Base-by-base conservation (phyloP, 2,329 filamentous ascomycete genomes). In the Nigrospora oryzae region DNA sequence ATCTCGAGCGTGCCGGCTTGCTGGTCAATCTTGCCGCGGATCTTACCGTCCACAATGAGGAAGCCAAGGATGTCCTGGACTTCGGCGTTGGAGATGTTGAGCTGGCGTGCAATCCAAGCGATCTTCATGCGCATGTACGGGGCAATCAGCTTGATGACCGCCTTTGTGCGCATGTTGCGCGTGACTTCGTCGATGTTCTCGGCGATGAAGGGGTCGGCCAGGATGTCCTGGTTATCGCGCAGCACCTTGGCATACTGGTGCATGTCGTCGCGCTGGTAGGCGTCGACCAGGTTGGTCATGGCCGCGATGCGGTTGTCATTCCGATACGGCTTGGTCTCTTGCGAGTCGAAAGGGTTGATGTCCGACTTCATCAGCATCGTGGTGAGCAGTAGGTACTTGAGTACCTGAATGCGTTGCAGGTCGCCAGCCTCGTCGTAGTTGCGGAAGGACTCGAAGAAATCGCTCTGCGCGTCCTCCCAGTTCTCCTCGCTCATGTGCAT, bases 401-500 rank as follows among this genome's bases (percentile, higher is more conserved):
- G 79, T 14, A 97, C 93, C 65, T 97, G 91, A 55, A 97, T 97
- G 40, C 93, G 82, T 65, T 97, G 91, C 57, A 96, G 77, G 23
- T 90, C 96, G 38, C 93, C 93, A 36, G 93, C 93, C 71, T 98
- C 93, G 62, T 98, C 93, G 68, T 97, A 98, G 69, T 96, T 97
- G 46, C 90, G 86, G 73, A 98, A 98, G 1, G 91, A 95, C 64
- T 98, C 93, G 65, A 96, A 96, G 66, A 98, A 98, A 70, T 97
- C 93, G 56, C 83, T 91, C 67, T 97, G 90, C 1, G 93, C 93
- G 59, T 90, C 88, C 63, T 93, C 89, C 93, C 93, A 98, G 63
- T 97, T 97, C 70, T 97, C 93, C 73, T 98, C 93, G 64, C 87
- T 93, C 93, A 98, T 97, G 70, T 97, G 90, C 93, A 98, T 98